Base-by-base conservation (phyloP, 352 stramenopile species). In the Pythium scleroteichum region DNA sequence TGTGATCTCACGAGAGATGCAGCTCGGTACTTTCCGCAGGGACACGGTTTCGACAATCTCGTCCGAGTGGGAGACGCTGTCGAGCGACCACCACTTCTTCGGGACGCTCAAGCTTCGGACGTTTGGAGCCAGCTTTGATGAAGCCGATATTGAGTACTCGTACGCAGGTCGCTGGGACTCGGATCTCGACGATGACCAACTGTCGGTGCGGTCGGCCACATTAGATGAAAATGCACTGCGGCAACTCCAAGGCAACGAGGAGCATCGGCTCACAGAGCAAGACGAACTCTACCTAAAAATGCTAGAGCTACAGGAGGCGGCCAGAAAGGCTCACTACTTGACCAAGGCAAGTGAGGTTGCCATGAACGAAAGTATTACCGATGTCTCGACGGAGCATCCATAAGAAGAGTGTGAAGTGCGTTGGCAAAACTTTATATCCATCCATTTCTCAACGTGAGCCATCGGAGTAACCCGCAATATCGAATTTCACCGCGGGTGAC, bases 11-110 rank as follows among this genome's bases (percentile, higher is more conserved):
- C 47, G 57, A 12, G 57, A 64, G 39, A 27, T 64, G 27, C 8
- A 50, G 16, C 4, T 2, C 14, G 4, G 12, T 6, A 17, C 24
- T 20, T 4, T 33, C 9, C 51, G 51, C 2, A 33, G 51, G 2
- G 51, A 49, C 4, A 40, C 51, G 33, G 23, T 35, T n/a, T 58
- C 51, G 13, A 49, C 23, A 5, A 40, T 49, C 1, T 58, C 51
- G 8, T 58, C 51, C 6, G 33, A 48, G 4, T 58, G 51, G 51
- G 51, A 26, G 9, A 49, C 35, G 4, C 35, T 40, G 17, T 58
- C 33, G 33, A 58, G 51, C 38, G 38, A 58, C 24, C 51, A 58
- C 51, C 51, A 58, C 39, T 58, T 58, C 17, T 58, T 58, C 23
- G 51, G 51, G 13, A 58, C 51, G 22, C 38, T 58, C 35, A 58